Evolutionary conservation across 371 early-diverging fungal species (phyloP).

Genomic region (Mucor plumbeus): DNA sequence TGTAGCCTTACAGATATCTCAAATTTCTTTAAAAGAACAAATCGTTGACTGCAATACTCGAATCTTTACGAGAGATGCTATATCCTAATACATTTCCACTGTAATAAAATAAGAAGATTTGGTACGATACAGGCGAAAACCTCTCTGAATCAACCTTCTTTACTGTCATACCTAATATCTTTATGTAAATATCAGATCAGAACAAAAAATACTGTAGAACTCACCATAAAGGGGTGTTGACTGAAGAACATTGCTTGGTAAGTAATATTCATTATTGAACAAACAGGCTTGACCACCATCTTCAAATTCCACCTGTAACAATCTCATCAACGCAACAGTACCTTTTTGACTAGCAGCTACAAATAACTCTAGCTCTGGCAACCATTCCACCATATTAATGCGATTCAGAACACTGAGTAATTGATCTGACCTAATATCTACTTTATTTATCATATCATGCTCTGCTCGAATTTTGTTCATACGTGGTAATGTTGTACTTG

Average conservation of each 20-base stretch:
- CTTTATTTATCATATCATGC: constrained; percentile 33
- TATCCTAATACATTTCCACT: constrained; percentile 42
- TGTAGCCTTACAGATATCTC: too few relatives aligned
- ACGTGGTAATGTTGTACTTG: constrained; percentile 27
- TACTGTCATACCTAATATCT: constrained; percentile 37
- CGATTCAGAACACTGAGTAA: constrained; percentile 38
- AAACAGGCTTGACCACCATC: constrained; percentile 36
- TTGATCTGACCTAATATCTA: constrained; percentile 46
- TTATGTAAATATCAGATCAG: too few relatives aligned
- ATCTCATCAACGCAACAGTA: constrained; percentile 45
- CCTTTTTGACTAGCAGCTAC: constrained; percentile 53
- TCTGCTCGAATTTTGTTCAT: constrained; percentile 39
- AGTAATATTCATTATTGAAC: constrained; percentile 48
- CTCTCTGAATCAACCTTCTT: constrained; percentile 30
- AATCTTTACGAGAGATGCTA: constrained; percentile 35
- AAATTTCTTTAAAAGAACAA: constrained; percentile 13
- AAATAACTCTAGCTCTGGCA: constrained; percentile 49
- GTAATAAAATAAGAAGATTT: constrained; percentile 45
- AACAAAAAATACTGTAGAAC: not conserved
- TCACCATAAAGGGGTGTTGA: constrained; percentile 49
- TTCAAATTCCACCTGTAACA: constrained; percentile 41
- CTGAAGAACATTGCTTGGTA: constrained; percentile 40
- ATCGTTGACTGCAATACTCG: not conserved
- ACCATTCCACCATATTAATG: constrained; percentile 51
- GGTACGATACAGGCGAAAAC: constrained; percentile 27